Percentiles rank a stretch among this genome's conserved stretches.
Evolutionary conservation across 2,329 filamentous ascomycete species (phyloP).

Genomic region (Torrubiellomyces zombiae): DNA sequence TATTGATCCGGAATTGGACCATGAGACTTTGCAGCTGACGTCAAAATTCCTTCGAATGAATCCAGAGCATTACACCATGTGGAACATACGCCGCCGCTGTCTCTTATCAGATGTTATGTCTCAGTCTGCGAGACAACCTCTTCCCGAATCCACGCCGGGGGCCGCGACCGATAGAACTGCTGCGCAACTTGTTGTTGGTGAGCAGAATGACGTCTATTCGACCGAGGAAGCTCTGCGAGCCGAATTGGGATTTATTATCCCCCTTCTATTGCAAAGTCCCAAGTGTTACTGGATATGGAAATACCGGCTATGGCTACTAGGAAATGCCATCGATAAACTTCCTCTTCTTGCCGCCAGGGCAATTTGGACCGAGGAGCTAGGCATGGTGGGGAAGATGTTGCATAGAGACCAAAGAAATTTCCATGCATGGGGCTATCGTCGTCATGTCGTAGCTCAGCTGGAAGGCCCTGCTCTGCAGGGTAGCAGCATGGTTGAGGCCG

Average conservation of each 20-base stretch:
- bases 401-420: slow-evolving; percentile 78
- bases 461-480: slow-evolving; percentile 40
- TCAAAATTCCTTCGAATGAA: slow-evolving; percentile 61
- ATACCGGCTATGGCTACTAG: slow-evolving; percentile 72
- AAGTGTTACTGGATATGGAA: slow-evolving; percentile 99
- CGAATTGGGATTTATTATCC: slow-evolving; percentile 71
- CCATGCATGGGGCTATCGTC: slow-evolving; percentile 88
- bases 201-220: too few species aligned
- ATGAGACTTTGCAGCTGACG: slow-evolving; percentile 6
- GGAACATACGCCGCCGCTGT: slow-evolving; percentile 70
- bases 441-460: slow-evolving; percentile 59
- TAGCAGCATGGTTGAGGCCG: slow-evolving; percentile 53
- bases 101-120: slow-evolving; percentile 43
- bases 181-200: too few species aligned
- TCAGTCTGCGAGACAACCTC: not conserved
- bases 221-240: slow-evolving; percentile 38
- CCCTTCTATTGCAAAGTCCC: slow-evolving; percentile 67
- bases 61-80: slow-evolving; percentile 81
- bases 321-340: slow-evolving; percentile 51
- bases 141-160: too few species aligned
- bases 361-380: slow-evolving; percentile 76
- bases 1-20: too few species aligned
- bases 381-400: slow-evolving; percentile 75
- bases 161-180: too few species aligned
- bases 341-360: slow-evolving; percentile 35